These are phyloP conservation scores for Bothriochloa decipiens DNA, from an alignment of 176 grass and related monocot species.

Conservation along the genomic window DNA sequence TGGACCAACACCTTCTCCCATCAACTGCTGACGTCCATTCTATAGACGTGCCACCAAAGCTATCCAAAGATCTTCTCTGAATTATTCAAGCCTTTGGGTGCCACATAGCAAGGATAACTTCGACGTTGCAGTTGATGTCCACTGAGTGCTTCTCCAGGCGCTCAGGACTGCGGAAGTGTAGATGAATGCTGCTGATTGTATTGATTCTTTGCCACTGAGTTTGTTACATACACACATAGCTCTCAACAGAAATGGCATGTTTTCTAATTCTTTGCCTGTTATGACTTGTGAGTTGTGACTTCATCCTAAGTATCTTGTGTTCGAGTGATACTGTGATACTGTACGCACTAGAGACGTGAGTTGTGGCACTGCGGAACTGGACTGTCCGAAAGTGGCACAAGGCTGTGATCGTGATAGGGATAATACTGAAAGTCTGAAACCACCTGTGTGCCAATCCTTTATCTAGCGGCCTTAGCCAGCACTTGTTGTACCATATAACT, in stretches of 20 bases:
- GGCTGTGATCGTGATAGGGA: not conserved
- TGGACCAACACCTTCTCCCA: constrained; percentile 57
- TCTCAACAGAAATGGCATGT: not conserved
- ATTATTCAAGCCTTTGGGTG: not conserved
- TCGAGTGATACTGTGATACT: not conserved
- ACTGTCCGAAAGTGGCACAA: not conserved
- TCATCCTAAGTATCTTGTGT: not conserved
- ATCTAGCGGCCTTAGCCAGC: not conserved
- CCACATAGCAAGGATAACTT: constrained; percentile 10
- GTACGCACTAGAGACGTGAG: not conserved
- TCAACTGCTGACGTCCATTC: constrained; percentile 46
- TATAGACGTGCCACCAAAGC: constrained; percentile 49
- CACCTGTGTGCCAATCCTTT: not conserved
- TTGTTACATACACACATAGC: not conserved
- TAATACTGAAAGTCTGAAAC: not conserved
- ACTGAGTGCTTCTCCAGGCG: constrained; percentile 3
- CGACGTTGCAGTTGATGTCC: not conserved
- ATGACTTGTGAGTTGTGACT: not conserved
- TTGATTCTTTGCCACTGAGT: constrained; percentile 40
- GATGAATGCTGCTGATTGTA: constrained; percentile 28
- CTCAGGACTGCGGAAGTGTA: not conserved
- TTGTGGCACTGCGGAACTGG: not conserved
- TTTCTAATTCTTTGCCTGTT: not conserved
- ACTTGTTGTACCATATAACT: not conserved
- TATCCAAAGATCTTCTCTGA: constrained; percentile 61